Conservation (phyloP, 2,329 filamentous ascomycete species). For the Talaromyces sp. region DNA sequence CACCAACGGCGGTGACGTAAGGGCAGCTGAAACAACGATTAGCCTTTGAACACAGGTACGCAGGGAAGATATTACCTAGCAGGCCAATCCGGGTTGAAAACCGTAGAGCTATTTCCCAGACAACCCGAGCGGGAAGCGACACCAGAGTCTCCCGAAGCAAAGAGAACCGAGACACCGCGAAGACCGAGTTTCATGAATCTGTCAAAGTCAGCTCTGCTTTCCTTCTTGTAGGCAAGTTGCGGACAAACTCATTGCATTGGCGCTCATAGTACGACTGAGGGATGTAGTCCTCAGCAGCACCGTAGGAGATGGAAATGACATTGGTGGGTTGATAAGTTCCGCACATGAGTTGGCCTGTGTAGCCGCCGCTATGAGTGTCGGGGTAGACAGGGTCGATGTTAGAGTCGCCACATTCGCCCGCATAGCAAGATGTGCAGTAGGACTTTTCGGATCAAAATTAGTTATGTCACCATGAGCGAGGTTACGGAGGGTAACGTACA, state of each 20-base stretch:
- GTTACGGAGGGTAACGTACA: constrained; percentile 23
- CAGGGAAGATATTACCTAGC: not conserved
- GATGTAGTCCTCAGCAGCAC: constrained; percentile 52
- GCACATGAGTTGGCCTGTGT: constrained; percentile 44
- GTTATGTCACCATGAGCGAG: not conserved
- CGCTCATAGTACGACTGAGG: constrained; percentile 53
- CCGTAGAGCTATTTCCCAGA: constrained; percentile 14
- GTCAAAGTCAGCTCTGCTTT: not conserved
- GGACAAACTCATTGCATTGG: constrained; percentile 38
- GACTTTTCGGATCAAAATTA: constrained; percentile 25
- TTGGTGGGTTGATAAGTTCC: constrained; percentile 47
- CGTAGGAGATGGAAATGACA: constrained; percentile 58
- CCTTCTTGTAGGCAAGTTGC: not conserved
- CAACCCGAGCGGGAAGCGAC: constrained; percentile 15
- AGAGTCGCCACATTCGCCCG: constrained; percentile 49
- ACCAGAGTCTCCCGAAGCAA: constrained; percentile 32
- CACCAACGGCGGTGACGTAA: constrained; percentile 50
- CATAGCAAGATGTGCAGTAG: constrained; percentile 53
- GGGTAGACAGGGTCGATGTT: constrained; percentile 53
- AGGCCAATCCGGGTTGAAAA: constrained; percentile 18
- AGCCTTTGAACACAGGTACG: not conserved
- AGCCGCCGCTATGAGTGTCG: constrained; percentile 42
- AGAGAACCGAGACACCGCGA: constrained; percentile 31
- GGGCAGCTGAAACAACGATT: constrained; percentile 39
- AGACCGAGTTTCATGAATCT: constrained; percentile 37